phyloP scores from a whole-genome alignment of 441 rosid species.

The Populus hybrid region DNA sequence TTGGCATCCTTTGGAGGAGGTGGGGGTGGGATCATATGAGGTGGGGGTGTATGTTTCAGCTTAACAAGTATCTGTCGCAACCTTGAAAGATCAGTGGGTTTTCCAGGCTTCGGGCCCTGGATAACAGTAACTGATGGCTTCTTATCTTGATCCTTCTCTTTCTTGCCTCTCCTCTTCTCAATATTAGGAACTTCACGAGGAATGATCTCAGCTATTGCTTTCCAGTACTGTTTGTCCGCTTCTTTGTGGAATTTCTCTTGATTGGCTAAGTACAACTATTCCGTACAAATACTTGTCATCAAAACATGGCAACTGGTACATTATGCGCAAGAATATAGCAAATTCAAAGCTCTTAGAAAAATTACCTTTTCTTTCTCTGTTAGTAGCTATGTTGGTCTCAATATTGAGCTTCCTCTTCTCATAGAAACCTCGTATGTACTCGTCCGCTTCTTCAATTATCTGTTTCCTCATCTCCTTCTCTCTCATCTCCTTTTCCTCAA shows the following conservation, averaged over 20 bases:
- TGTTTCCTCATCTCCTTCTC: slow-evolving; percentile 74
- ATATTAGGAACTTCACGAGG: slow-evolving; percentile 70
- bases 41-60: slow-evolving; percentile 85
- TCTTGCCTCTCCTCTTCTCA: slow-evolving; percentile 82
- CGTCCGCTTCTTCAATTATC: slow-evolving; percentile 66
- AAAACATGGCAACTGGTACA: not conserved
- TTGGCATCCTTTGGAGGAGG: slow-evolving; percentile 51
- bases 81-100: slow-evolving; percentile 86
- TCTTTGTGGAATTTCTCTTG: slow-evolving; percentile 81
- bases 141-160: slow-evolving; percentile 82
- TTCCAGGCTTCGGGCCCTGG: slow-evolving; percentile 97
- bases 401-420: slow-evolving; percentile 64
- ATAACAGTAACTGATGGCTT: slow-evolving; percentile 57
- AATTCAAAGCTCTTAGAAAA: not conserved
- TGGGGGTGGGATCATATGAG: slow-evolving; percentile 86
- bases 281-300: slow-evolving; percentile 9
- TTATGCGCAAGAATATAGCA: not conserved
- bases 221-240: slow-evolving; percentile 78
- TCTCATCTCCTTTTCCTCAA: slow-evolving; percentile 78
- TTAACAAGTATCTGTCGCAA: slow-evolving; percentile 82
- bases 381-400: slow-evolving; percentile 55
- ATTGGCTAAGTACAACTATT: slow-evolving; percentile 56
- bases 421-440: slow-evolving; percentile 50
- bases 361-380: slow-evolving; percentile 78
- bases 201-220: slow-evolving; percentile 66